Conservation (phyloP, 257 asterid genomes). For the Fraxinus anomala region DNA sequence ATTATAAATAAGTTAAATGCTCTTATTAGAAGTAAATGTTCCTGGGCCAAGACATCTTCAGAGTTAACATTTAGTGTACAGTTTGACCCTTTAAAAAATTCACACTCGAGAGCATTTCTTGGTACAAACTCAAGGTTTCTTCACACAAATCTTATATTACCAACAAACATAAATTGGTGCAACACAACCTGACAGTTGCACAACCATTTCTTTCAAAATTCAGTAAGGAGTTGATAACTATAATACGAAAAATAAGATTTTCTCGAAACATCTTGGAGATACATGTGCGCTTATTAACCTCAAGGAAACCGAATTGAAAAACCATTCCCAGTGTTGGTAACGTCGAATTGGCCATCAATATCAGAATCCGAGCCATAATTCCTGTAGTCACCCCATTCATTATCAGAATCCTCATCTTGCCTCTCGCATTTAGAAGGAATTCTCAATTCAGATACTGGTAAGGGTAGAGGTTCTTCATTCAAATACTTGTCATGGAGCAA, state of each 20-base stretch:
- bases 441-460: conserved; percentile 61
- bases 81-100: too few species aligned
- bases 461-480: conserved; percentile 78
- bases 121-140: too few species aligned
- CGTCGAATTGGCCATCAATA: conserved; percentile 51
- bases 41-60: not conserved
- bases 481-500: conserved; percentile 78
- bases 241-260: not conserved
- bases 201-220: too few species aligned
- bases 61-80: not conserved
- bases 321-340: conserved; percentile 56
- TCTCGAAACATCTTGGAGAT: not conserved
- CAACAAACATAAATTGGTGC: too few species aligned
- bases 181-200: too few species aligned
- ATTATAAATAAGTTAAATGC: too few species aligned
- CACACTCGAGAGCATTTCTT: too few species aligned
- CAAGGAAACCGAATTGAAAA: conserved; percentile 67
- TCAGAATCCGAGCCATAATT: conserved; percentile 72
- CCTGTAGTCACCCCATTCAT: conserved; percentile 51
- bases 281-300: not conserved
- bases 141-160: too few species aligned
- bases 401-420: conserved; percentile 54
- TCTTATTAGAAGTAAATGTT: not conserved
- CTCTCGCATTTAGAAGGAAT: conserved; percentile 61
- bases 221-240: too few species aligned